phyloP scores from a whole-genome alignment of 108 stramenopile genomes.

The Cyclostephanos invisitatus region DNA sequence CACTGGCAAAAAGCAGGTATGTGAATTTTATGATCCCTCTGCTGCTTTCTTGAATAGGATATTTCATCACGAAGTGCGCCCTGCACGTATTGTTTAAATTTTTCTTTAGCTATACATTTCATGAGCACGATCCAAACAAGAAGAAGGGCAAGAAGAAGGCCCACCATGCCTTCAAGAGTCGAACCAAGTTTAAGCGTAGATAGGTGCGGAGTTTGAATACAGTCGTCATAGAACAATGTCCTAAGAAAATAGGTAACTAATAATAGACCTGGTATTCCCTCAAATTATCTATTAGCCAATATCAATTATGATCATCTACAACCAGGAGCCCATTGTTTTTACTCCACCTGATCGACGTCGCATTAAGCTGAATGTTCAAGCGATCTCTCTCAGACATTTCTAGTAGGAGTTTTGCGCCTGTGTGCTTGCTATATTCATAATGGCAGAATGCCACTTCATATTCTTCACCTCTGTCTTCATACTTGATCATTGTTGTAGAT shows the following conservation, averaged over 20 bases:
- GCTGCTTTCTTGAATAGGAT: not conserved
- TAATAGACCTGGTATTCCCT: no score
- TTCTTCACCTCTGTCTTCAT: no score
- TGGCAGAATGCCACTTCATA: not conserved
- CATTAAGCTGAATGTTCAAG: not conserved
- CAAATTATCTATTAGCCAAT: not conserved
- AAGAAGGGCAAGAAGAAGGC: constrained; percentile 61
- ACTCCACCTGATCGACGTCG: not conserved
- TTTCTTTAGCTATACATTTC: constrained; percentile 48
- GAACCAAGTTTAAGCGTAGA: constrained; percentile 71
- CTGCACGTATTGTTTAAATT: not conserved
- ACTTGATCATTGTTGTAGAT: not conserved
- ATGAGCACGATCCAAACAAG: constrained; percentile 60
- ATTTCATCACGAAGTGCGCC: not conserved
- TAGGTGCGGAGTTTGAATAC: constrained; percentile 10
- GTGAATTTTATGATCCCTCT: not conserved
- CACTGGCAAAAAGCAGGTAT: constrained; percentile 38
- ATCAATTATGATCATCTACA: not conserved
- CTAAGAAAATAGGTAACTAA: no score
- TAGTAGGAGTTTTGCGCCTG: not conserved
- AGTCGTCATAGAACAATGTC: no score
- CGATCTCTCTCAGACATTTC: not conserved
- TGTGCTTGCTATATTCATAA: not conserved
- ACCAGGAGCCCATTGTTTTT: not conserved
- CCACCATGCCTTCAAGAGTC: constrained; percentile 75